phyloP scores from a whole-genome alignment of 2,329 filamentous ascomycete genomes.

The Aspergillus pseudoterreus region DNA sequence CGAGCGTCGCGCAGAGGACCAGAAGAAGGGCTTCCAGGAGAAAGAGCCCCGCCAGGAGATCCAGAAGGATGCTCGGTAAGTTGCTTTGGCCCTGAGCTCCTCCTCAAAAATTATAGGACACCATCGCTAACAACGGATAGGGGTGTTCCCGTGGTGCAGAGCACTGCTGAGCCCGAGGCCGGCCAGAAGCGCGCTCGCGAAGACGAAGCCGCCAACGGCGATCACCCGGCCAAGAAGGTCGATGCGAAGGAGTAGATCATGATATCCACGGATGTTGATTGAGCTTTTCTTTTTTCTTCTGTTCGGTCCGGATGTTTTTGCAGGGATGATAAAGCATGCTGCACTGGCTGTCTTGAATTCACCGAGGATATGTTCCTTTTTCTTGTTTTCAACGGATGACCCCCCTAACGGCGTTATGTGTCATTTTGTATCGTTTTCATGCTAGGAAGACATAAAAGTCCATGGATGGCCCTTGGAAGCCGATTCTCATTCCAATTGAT shows the following conservation, averaged over 20 bases:
- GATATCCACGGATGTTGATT: conserved; percentile 13
- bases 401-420: not conserved
- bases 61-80: conserved; percentile 43
- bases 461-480: not conserved
- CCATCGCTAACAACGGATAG: conserved; percentile 26
- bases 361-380: too few species aligned
- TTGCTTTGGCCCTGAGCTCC: not conserved
- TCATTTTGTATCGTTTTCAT: not conserved
- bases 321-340: conserved; percentile 13
- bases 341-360: too few species aligned
- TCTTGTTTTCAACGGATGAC: too few species aligned
- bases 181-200: conserved; percentile 47
- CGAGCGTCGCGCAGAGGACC: conserved; percentile 43
- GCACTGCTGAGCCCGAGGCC: conserved; percentile 26
- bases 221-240: conserved; percentile 47
- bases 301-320: not conserved
- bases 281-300: conserved; percentile 10
- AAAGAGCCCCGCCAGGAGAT: conserved; percentile 24
- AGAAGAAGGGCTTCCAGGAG: conserved; percentile 38
- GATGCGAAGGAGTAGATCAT: conserved; percentile 41
- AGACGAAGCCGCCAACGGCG: conserved; percentile 33
- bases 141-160: conserved; percentile 44
- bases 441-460: not conserved
- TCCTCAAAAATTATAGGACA: not conserved
- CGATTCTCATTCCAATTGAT: too few species aligned